Conservation (phyloP, 495 filamentous ascomycete genomes). For the Daldinia vernicosa region DNA sequence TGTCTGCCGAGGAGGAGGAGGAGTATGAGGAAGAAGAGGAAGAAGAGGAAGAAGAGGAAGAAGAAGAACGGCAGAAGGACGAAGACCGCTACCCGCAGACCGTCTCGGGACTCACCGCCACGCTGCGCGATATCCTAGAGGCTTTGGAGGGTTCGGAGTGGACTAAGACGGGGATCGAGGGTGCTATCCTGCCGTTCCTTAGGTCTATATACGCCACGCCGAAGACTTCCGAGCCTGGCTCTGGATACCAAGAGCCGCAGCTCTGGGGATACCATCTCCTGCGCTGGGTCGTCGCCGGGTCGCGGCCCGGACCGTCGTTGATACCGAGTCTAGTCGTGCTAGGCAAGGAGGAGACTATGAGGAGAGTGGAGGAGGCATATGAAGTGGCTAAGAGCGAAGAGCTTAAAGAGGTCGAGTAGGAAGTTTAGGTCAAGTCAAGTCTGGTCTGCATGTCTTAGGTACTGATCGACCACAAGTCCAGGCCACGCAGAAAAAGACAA, state of each 20-base stretch:
- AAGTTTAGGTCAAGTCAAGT: not conserved
- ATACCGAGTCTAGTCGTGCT: conserved; percentile 68
- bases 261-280: conserved; percentile 64
- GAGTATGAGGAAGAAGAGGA: not conserved
- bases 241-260: conserved; percentile 24
- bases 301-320: conserved; percentile 66
- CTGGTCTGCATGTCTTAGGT: too few species aligned
- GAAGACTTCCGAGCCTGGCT: conserved; percentile 17
- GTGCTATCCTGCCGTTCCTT: not conserved
- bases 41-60: not conserved
- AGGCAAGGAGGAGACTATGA: conserved; percentile 67
- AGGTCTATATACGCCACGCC: conserved; percentile 1
- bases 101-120: conserved; percentile 46
- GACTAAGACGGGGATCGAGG: not conserved
- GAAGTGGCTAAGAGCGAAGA: conserved; percentile 19
- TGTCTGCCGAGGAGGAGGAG: not conserved
- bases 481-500: not conserved
- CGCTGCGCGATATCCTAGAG: conserved; percentile 37
- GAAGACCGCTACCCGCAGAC: conserved; percentile 7
- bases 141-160: conserved; percentile 30
- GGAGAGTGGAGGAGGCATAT: conserved; percentile 61
- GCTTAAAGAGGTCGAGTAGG: not conserved
- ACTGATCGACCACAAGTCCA: not conserved
- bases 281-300: conserved; percentile 72
- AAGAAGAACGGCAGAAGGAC: not conserved